Percentiles rank a stretch among this genome's conserved stretches.
Conservation (phyloP, 331 rosid genomes). For the Acacia concinna region DNA sequence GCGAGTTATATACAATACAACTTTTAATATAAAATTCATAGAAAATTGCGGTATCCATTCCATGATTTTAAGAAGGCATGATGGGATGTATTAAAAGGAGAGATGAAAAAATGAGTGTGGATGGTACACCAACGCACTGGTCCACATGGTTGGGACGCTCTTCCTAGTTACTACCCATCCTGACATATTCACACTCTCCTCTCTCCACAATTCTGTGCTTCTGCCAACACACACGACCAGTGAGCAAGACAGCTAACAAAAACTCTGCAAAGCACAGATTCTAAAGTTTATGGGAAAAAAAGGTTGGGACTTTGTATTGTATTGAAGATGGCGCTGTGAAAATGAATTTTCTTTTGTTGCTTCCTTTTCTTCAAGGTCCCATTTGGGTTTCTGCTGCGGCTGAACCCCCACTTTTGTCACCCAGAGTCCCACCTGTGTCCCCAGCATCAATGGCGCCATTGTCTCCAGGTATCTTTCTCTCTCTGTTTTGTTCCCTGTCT, state of each 20-base stretch:
- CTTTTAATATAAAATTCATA: background rate
- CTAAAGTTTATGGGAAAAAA: background rate
- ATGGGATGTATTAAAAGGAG: background rate
- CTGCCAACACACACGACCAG: slow-evolving; percentile 12
- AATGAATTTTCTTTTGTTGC: slow-evolving; percentile 47
- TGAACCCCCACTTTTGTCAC: slow-evolving; percentile 44
- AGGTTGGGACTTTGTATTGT: background rate
- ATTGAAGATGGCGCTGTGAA: slow-evolving; percentile 29
- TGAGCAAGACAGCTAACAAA: slow-evolving; percentile 1
- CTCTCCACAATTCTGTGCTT: slow-evolving; percentile 11
- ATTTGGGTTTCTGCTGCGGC: slow-evolving; percentile 46
- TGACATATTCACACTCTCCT: slow-evolving; percentile 24
- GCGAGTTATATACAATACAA: background rate
- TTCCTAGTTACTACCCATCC: no score
- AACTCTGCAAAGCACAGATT: background rate
- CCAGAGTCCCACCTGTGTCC: slow-evolving; percentile 45
- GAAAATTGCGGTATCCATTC: background rate
- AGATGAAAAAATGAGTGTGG: background rate
- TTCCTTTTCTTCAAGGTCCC: slow-evolving; percentile 44
- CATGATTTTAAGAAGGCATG: background rate
- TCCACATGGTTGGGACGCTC: slow-evolving; percentile 37
- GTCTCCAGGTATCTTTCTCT: slow-evolving; percentile 53
- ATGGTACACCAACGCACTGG: background rate
- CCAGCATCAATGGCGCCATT: slow-evolving; percentile 56
- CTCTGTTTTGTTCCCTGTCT: slow-evolving; percentile 20